Base-by-base conservation (phyloP, 2,329 filamentous ascomycete genomes). In the Triangularia verruculosa region DNA sequence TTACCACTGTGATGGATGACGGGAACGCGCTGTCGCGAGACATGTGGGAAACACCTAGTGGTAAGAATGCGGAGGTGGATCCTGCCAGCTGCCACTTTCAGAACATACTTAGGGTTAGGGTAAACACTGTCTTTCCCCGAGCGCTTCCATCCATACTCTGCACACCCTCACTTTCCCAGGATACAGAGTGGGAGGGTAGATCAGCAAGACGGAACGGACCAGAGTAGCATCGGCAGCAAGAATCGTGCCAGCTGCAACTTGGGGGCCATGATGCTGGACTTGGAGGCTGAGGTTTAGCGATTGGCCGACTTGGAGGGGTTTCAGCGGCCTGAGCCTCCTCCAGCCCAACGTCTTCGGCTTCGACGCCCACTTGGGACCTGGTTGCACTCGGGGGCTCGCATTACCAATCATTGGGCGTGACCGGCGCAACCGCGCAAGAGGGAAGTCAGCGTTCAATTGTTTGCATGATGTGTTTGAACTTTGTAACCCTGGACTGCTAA, bases 371-470 rank as follows among this genome's bases (percentile, higher is more conserved):
- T 11, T 24, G 28, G 51, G 43, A 28, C 39, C 58, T 60, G 15
- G 43, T 56, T 52, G 55, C 32, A 60, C 39, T 60, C 51, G 57
- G 59, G 55, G 52, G 54, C 39, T 53, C 24, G 56, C 51, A 52
- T 54, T 56, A 34, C 25, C 15, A 47, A 27, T 28, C 59, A 27
- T 59, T 57, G 51, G 13, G 51, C 30, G 11, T 47, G 39, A 8
- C 39, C 39, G 17, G 39, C 39, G 39, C 39, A 47, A 17, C 39
- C 20, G 17, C 39, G 39, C 17, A 20, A 17, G n/a, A 47, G 9
- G 3, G 8, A n/a, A 43, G 15, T 43, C n/a, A 43, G 15, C 15
- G 3, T 32, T 32, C 11, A 32, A 32, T 32, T 6, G 7, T 32
- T 32, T 32, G 30, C 30, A 32, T 12, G 30, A 2, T 12, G 30